These are phyloP conservation scores for Boehmeria nivea DNA, from an alignment of 306 rosid species.

Conservation along the genomic window DNA sequence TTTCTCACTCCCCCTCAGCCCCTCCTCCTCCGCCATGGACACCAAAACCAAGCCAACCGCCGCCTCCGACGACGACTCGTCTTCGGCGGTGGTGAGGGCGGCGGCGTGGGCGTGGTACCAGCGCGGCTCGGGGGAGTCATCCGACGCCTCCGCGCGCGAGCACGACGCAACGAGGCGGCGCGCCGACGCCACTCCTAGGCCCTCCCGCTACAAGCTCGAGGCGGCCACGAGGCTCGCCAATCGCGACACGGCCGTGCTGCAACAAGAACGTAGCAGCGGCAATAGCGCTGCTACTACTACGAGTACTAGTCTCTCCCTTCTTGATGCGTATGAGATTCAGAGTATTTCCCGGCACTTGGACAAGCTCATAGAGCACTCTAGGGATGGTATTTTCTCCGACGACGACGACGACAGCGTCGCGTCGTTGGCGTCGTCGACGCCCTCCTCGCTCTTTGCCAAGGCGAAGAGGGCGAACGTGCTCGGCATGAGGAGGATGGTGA, in stretches of 20 bases:
- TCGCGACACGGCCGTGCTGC: too few relatives aligned
- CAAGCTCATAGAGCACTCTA: conserved; percentile 29
- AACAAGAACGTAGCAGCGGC: too few relatives aligned
- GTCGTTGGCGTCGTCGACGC: not conserved
- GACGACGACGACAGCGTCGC: not conserved
- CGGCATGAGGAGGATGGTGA: conserved; percentile 25
- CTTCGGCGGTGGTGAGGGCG: conserved; percentile 42
- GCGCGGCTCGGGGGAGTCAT: conserved; percentile 50
- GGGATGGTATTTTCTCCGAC: not conserved
- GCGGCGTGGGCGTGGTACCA: conserved; percentile 97
- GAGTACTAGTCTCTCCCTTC: conserved; percentile 26
- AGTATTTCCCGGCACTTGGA: conserved; percentile 47
- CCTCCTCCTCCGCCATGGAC: conserved; percentile 27
- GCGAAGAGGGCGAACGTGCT: conserved; percentile 29
- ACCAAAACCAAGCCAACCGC: conserved; percentile 26
- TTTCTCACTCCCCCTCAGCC: conserved; percentile 9
- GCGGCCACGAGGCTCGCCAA: conserved; percentile 26
- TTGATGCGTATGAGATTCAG: conserved; percentile 56
- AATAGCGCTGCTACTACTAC: too few relatives aligned
- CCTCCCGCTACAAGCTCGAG: conserved; percentile 72
- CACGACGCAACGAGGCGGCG: conserved; percentile 21
- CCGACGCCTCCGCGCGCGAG: conserved; percentile 39
- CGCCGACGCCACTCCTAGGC: conserved; percentile 17
- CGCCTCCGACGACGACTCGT: conserved; percentile 13
- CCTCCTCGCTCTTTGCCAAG: not conserved